Base-by-base conservation (phyloP, 768 basidiomycete genomes). In the Naganishia kalamii region DNA sequence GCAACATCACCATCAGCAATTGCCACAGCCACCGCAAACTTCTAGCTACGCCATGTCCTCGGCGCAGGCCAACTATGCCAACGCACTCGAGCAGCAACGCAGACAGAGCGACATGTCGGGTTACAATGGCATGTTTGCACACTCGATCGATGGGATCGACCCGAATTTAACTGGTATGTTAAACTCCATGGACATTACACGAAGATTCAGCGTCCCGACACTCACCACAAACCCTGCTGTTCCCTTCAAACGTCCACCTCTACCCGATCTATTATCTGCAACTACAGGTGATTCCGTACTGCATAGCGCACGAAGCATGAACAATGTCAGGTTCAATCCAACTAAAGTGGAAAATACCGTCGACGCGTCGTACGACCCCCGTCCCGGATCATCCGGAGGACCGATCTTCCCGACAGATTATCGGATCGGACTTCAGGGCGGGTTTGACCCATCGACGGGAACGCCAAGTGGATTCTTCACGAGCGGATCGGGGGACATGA, bases 61-160 rank as follows among this genome's bases (percentile, higher is more conserved):
- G n/a, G 37, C 54, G 3, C 54, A 37, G n/a, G 23, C 21, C 32
- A 37, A 40, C 13, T 57, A 57, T 15, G 54, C 54, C 19, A 35
- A 57, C 11, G 37, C 54, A 12, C 33, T 57, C 21, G 54, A 54
- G 6, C 52, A 54, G 21, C 52, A 54, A 40, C 51, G 51, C 23
- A 21, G 54, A 57, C 54, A 57, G n/a, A 37, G 54, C 54, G 54
- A 57, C 33, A 32, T 57, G 4, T 27, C 63, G 25, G 57, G 43
- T 51, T 64, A 64, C 50, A 52, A 51, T n/a, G 64, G 64, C 57
- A 54, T 57, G 4, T 65, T 65, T 32, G 64, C 64, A 3, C 64
- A 65, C 33, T 48, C 64, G 11, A 41, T 65, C 64, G 64, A 65
- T 44, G 64, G 54, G 35, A 57, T 57, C 54, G 54, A 57, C 54